A percentile compares a stretch with the other conserved stretches of the same genome.
Conservation (phyloP, 192 early-diverging fungal species). For the Coemansia sp. region DNA sequence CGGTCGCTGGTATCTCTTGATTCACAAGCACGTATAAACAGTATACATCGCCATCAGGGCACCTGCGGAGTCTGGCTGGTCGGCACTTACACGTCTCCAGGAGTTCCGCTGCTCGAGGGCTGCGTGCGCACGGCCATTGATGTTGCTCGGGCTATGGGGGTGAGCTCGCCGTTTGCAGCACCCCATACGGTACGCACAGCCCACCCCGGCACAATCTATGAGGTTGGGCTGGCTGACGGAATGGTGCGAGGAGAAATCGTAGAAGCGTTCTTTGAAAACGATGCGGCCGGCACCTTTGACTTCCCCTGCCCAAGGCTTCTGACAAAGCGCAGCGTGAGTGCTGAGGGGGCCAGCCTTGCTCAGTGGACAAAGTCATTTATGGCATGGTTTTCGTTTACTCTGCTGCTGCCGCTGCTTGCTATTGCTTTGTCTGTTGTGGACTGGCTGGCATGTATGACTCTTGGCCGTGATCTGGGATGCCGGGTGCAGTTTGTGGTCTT, state of each 20-base stretch:
- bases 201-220: conserved; percentile 9
- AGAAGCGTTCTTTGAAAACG: conserved; percentile 37
- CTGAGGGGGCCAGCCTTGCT: neutral
- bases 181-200: conserved; percentile 15
- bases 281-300: conserved; percentile 25
- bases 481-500: conserved; percentile 22
- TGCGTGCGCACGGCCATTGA: conserved; percentile 59
- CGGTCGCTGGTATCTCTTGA: conserved; percentile 59
- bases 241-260: conserved; percentile 38
- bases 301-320: conserved; percentile 8
- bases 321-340: neutral
- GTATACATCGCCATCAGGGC: conserved; percentile 40
- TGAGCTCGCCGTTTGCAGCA: conserved; percentile 15
- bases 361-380: conserved; percentile 11
- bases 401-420: conserved; percentile 16
- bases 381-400: conserved; percentile 18
- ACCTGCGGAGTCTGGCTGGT: conserved; percentile 55
- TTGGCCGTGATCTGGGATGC: conserved; percentile 16
- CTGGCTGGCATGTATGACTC: neutral
- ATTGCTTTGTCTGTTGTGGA: conserved; percentile 1
- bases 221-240: conserved; percentile 29
- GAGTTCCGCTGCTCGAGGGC: conserved; percentile 62
- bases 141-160: conserved; percentile 50
- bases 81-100: conserved; percentile 60
- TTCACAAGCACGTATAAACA: conserved; percentile 54